Evolutionary conservation across 768 basidiomycete species (phyloP).

Genomic region (Floccularia luteovirens): DNA sequence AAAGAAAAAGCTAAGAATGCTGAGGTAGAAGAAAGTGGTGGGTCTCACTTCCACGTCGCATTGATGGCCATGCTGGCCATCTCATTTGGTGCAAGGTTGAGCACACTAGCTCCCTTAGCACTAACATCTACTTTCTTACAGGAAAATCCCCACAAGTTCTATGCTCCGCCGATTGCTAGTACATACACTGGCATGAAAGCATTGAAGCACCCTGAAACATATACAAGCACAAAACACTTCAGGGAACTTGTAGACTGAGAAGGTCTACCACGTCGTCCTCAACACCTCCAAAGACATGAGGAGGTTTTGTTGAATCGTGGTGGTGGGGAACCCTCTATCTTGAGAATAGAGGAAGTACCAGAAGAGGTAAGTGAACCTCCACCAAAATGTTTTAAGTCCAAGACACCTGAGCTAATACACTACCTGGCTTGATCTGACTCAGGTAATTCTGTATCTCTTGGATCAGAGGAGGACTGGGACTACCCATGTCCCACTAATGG

Average conservation of each 20-base stretch:
- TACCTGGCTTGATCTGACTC: background rate
- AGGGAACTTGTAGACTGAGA: background rate
- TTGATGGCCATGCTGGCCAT: background rate
- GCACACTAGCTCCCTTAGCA: background rate
- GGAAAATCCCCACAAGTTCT: background rate
- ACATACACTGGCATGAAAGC: background rate
- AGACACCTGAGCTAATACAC: too few relatives aligned
- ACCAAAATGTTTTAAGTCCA: too few relatives aligned
- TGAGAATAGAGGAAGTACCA: background rate
- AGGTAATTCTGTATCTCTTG: background rate
- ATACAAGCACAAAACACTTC: background rate
- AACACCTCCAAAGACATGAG: background rate
- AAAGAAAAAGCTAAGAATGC: background rate
- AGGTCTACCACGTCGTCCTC: background rate
- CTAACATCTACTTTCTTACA: too few relatives aligned
- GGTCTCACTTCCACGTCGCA: background rate
- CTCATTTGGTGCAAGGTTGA: background rate
- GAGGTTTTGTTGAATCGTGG: background rate
- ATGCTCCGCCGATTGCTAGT: background rate
- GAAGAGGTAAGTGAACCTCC: background rate
- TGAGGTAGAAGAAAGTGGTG: background rate
- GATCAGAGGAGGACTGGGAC: background rate
- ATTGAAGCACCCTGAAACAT: background rate
- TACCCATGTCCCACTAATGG: background rate
- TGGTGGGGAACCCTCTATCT: background rate